A percentile compares a stretch with the other conserved stretches of the same genome.
Conservation (phyloP, 2,329 filamentous ascomycete genomes). For the Colletotrichum orchidophilum region DNA sequence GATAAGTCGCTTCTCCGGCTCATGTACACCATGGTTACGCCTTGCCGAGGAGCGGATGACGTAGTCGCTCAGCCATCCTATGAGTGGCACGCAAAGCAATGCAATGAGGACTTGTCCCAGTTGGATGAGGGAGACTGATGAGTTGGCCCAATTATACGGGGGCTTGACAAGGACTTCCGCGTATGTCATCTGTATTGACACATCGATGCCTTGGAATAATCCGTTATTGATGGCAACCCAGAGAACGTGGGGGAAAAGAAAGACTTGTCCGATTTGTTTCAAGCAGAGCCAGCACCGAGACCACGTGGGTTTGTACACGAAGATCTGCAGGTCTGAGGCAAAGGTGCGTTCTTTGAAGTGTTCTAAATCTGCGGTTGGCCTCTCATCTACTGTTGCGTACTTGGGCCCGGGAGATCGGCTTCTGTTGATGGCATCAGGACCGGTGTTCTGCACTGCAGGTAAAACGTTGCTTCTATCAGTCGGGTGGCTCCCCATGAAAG, state of each 20-base stretch:
- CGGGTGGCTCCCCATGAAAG: constrained; percentile 16
- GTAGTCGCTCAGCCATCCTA: constrained; percentile 30
- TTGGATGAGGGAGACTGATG: constrained; percentile 29
- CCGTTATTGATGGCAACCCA: constrained; percentile 31
- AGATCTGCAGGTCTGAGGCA: constrained; percentile 10
- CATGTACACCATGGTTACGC: constrained; percentile 51
- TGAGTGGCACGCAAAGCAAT: constrained; percentile 19
- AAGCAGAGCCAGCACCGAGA: constrained; percentile 10
- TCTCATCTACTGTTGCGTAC: neutral
- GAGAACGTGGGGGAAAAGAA: constrained; percentile 30
- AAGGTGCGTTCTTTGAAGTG: constrained; percentile 14
- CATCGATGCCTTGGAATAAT: constrained; percentile 29
- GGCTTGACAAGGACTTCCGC: constrained; percentile 24
- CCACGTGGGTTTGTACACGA: constrained; percentile 10
- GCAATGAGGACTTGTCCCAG: constrained; percentile 20
- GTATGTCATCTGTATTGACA: constrained; percentile 31
- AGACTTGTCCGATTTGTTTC: constrained; percentile 25
- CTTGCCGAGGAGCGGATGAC: constrained; percentile 41
- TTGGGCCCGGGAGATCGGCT: neutral
- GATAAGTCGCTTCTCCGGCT: constrained; percentile 50
- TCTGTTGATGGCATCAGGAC: neutral
- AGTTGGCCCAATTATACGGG: constrained; percentile 31
- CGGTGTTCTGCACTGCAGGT: neutral
- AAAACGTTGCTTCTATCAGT: constrained; percentile 9
- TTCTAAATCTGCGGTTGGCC: neutral